phyloP scores from a whole-genome alignment of 306 rosid species.

The Lotus japonicus region DNA sequence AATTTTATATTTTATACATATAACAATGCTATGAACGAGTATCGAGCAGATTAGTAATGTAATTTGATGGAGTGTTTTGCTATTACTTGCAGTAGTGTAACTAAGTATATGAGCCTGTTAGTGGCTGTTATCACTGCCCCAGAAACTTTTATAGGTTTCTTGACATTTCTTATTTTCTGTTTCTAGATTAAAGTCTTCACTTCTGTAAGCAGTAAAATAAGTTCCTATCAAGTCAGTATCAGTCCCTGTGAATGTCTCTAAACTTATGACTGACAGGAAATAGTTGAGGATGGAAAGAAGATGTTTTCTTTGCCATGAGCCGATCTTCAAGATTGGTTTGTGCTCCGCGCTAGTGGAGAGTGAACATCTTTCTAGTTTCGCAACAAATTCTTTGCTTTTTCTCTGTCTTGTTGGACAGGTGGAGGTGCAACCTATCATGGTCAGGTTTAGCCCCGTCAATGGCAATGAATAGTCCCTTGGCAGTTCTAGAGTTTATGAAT shows the following conservation, averaged over 20 bases:
- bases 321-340: slow-evolving; percentile 10
- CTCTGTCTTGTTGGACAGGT: not conserved
- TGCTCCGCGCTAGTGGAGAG: not conserved
- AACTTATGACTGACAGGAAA: not conserved
- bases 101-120: not conserved
- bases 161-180: no score
- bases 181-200: not conserved
- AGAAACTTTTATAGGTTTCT: no score
- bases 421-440: not conserved
- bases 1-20: no score
- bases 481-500: not conserved
- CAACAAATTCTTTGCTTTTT: not conserved
- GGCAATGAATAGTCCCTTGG: not conserved
- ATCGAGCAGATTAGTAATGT: no score
- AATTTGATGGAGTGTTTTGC: not conserved
- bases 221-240: not conserved
- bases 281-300: not conserved
- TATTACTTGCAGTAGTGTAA: not conserved
- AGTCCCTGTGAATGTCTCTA: not conserved
- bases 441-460: not conserved
- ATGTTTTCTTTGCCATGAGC: not conserved
- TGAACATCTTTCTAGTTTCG: slow-evolving; percentile 4
- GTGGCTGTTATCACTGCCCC: not conserved
- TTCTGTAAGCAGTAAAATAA: not conserved
- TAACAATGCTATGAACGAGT: no score